Evolutionary conservation across 495 filamentous ascomycete species (phyloP), one percentile per base, ranked within the genome.

Genomic region (Aspergillus cristatus): DNA sequence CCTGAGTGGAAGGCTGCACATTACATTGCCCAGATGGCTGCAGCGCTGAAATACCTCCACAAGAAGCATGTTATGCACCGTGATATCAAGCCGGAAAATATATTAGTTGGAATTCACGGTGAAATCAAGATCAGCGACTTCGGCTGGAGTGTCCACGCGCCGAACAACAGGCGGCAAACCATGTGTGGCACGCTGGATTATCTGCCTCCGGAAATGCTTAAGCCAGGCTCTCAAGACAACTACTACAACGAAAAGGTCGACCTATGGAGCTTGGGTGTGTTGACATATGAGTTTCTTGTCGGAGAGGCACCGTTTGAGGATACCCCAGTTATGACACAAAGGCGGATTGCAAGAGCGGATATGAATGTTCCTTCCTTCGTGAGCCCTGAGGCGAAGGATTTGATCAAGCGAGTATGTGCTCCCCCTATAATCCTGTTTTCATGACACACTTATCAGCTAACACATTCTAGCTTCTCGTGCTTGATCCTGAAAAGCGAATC

Each of bases 51-150:
- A 41, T 97, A 97, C 49, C 68, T 97, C 16, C 91, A 98, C 65
- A 86, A 84, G 56, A 97, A 98, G 67, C 91, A 98, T 56, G 86
- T 98, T 47, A 98, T 98, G 67, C 91, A 98, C 52, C 81, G 91
- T 31, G 91, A 98, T 48, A 98, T 98, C 67, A 98, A 98, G 67
- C 91, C 91, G 8, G 91, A 98, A 63, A 98, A 98, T 52, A 98
- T 98, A 47, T 78, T 98, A 12, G 81, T 98, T 26, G 91, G 91
- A 14, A 89, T 98, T 37, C 90, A 97, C 54, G 91, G 89, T 29
- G 91, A 98, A 64, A 94, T 98, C 63, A 98, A 98, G 63, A 89
- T 98, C 55, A 89, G 85, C 3, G 91, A 98, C 60, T 98, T 98
- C 51, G 91, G 91, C 32, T 98, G 93, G 93, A 90, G 83, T 60